These are phyloP conservation scores for Elaeis guineensis DNA, from an alignment of 176 grass and related monocot genomes.

Conservation along the genomic window DNA sequence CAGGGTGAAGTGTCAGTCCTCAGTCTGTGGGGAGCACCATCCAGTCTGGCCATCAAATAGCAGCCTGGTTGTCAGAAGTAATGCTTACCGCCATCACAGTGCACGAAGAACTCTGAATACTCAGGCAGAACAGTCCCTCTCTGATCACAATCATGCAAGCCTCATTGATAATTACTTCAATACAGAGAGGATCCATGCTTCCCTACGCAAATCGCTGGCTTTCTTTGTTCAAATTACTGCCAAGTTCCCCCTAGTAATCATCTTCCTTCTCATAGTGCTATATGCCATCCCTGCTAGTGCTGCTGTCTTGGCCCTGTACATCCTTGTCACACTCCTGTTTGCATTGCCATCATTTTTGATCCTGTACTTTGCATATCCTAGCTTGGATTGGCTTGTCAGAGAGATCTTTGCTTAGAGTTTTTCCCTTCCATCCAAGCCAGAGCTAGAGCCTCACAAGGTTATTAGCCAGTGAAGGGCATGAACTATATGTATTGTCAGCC, in stretches of 20 bases:
- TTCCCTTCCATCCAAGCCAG: background rate
- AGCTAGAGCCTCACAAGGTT: background rate
- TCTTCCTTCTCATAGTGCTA: slow-evolving; percentile 8
- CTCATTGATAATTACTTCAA: background rate
- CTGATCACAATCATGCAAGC: background rate
- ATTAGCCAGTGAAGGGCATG: too few relatives aligned
- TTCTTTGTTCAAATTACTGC: slow-evolving; percentile 2
- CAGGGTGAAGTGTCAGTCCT: slow-evolving; percentile 15
- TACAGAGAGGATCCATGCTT: slow-evolving; percentile 1
- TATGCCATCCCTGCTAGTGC: slow-evolving; percentile 8
- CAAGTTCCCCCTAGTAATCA: slow-evolving; percentile 5
- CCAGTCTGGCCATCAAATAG: background rate
- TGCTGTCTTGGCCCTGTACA: slow-evolving; percentile 5
- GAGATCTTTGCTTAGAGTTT: slow-evolving; percentile 1
- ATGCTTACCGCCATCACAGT: background rate
- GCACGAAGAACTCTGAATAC: background rate
- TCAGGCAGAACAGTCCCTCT: background rate
- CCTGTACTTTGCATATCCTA: slow-evolving; percentile 9
- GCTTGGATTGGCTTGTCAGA: slow-evolving; percentile 17
- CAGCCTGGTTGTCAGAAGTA: background rate
- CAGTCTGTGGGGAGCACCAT: background rate
- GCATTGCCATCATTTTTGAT: slow-evolving; percentile 4
- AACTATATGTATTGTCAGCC: too few relatives aligned
- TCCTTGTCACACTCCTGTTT: slow-evolving; percentile 4
- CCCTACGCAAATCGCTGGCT: background rate